Percentiles rank a stretch among this genome's conserved stretches.
Evolutionary conservation across 495 filamentous ascomycete genomes (phyloP).

Genomic region (Penicillium simplicissimum): DNA sequence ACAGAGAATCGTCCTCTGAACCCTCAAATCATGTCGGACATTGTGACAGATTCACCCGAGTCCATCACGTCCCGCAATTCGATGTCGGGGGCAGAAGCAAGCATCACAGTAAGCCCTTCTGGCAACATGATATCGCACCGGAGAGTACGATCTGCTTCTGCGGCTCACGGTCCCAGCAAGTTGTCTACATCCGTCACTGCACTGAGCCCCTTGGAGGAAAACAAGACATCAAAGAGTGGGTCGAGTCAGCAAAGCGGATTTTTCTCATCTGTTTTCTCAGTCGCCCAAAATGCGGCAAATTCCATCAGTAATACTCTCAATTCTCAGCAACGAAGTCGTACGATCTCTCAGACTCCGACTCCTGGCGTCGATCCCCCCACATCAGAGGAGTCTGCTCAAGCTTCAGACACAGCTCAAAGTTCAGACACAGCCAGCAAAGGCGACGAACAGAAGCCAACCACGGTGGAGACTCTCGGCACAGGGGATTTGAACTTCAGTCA

Average conservation of each 20-base stretch:
- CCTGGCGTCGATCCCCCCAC: slow-evolving; percentile 29
- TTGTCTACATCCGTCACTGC: slow-evolving; percentile 77
- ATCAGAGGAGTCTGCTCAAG: slow-evolving; percentile 25
- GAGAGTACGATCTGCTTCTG: slow-evolving; percentile 65
- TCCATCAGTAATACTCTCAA: slow-evolving; percentile 81
- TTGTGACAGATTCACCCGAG: slow-evolving; percentile 40
- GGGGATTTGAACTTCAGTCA: slow-evolving; percentile 87
- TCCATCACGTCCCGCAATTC: slow-evolving; percentile 34
- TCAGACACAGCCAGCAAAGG: slow-evolving; percentile 21
- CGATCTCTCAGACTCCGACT: slow-evolving; percentile 26
- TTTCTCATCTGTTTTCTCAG: slow-evolving; percentile 90
- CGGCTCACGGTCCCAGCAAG: slow-evolving; percentile 76
- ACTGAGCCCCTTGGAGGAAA: slow-evolving; percentile 69
- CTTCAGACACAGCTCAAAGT: slow-evolving; percentile 13
- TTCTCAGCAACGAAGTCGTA: slow-evolving; percentile 44
- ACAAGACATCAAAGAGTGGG: slow-evolving; percentile 47
- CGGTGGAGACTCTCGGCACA: slow-evolving; percentile 85
- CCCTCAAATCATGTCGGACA: slow-evolving; percentile 25
- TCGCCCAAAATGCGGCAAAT: slow-evolving; percentile 91
- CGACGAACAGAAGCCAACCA: slow-evolving; percentile 64
- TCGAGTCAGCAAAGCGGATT: slow-evolving; percentile 63
- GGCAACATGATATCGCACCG: slow-evolving; percentile 79
- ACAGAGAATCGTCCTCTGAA: slow-evolving; percentile 31
- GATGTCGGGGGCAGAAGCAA: slow-evolving; percentile 27
- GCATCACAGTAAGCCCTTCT: slow-evolving; percentile 50